phyloP scores from a whole-genome alignment of 352 stramenopile species.

The Phytophthora multivora region DNA sequence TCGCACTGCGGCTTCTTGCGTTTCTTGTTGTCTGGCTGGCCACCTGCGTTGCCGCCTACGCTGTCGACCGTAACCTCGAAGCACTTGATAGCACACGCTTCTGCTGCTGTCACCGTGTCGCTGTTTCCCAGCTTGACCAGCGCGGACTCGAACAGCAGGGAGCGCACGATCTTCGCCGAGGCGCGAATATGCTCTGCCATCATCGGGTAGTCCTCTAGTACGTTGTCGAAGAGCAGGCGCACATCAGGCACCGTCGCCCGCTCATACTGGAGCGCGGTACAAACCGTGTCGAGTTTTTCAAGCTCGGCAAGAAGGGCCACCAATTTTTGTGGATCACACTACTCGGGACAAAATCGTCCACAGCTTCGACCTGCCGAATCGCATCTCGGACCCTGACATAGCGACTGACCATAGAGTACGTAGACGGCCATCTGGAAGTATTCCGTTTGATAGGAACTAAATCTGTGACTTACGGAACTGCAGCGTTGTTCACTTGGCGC shows the following conservation, averaged over 20 bases:
- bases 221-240: slow-evolving; percentile 1
- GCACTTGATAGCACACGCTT: not conserved
- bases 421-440: not conserved
- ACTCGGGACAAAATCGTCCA: slow-evolving; percentile 3
- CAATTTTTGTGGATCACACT: not conserved
- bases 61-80: not conserved
- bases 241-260: slow-evolving; percentile 2
- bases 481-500: slow-evolving; percentile 5
- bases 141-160: not conserved
- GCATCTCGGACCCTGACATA: not conserved
- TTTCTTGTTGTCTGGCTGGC: not conserved
- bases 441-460: slow-evolving; percentile 10
- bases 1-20: not conserved
- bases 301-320: not conserved
- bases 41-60: not conserved
- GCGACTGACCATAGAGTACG: slow-evolving; percentile 1
- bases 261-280: not conserved
- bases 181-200: slow-evolving; percentile 3
- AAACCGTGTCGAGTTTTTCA: slow-evolving; percentile 7
- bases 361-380: slow-evolving; percentile 7
- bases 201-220: not conserved
- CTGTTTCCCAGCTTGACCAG: no score
- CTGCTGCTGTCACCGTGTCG: not conserved
- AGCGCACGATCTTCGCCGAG: slow-evolving; percentile 1
- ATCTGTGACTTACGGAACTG: slow-evolving; percentile 1